Evolutionary conservation across 2,329 filamentous ascomycete species (phyloP).

Genomic region (Sclerotinia glacialis): DNA sequence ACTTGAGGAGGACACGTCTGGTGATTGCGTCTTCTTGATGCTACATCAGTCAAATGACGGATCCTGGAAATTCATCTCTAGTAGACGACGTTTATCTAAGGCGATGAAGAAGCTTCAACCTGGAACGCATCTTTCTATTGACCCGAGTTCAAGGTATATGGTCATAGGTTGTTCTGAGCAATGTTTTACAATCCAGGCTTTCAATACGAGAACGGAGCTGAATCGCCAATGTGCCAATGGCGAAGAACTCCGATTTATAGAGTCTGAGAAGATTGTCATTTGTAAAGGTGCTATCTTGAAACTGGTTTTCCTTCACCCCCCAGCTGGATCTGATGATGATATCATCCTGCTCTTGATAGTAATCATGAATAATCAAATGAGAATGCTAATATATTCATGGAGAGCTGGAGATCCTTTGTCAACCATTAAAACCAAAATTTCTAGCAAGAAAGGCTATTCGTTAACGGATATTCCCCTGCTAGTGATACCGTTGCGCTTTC

Average conservation of each 20-base stretch:
- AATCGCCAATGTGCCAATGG: conserved; percentile 48
- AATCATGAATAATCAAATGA: conserved; percentile 48
- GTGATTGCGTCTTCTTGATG: conserved; percentile 75
- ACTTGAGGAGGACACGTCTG: conserved; percentile 55
- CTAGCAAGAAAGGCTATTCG: conserved; percentile 44
- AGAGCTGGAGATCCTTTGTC: conserved; percentile 50
- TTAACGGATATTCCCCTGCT: conserved; percentile 61
- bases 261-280: conserved; percentile 37
- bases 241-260: conserved; percentile 58
- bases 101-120: conserved; percentile 52
- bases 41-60: conserved; percentile 51
- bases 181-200: conserved; percentile 68
- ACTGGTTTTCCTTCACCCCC: conserved; percentile 80
- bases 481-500: conserved; percentile 68
- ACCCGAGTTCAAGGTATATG: conserved; percentile 68
- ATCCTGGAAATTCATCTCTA: conserved; percentile 43
- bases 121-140: conserved; percentile 68
- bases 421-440: conserved; percentile 47
- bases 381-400: conserved; percentile 61
- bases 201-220: conserved; percentile 56
- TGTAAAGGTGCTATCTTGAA: conserved; percentile 76
- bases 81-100: conserved; percentile 55
- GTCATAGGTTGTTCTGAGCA: conserved; percentile 70
- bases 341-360: conserved; percentile 73
- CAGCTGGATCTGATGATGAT: conserved; percentile 61